Evolutionary conservation across 2,329 filamentous ascomycete genomes (phyloP), one percentile per base, ranked within the genome.

Genomic region (Fonsecaea pugnacius): DNA sequence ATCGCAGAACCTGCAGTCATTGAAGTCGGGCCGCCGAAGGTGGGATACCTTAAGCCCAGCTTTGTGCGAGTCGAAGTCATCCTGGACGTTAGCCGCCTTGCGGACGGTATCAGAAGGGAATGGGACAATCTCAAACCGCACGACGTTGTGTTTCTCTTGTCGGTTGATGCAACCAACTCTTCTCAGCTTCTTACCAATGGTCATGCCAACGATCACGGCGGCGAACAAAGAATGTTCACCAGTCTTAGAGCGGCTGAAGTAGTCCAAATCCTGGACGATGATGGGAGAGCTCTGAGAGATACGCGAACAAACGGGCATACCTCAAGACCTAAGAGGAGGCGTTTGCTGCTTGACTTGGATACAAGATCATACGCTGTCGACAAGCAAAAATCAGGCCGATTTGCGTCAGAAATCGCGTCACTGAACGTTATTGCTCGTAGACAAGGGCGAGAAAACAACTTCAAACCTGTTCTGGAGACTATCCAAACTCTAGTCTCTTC

Each of bases 371-470:
- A 94, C 78, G 87, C 90, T 70, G 81, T 84, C 58, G 95, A 99
- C 76, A 87, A 87, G 69, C 87, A 90, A 66, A 83, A 81, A 58
- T 80, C 84, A 40, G 80, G 85, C 9, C 81, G 84, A 64, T 90
- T 90, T 71, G 96, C 72, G 82, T 96, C 4, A 97, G 97, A 76
- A 88, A 91, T 52, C 8, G 43, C 57, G 9, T 84, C 83, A 36
- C 88, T 99, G 73, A 99, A 99, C 73, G 79, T 98, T 46, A 81
- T 99, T 60, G 84, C 96, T 58, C 89, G 95, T 63, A 86, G 95
- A 70, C 89, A 87, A 74, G 89, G 91, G 32, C 85, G 93, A 65
- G 95, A 99, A 77, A 99, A 99, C 79, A 99, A 99, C 77, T 99
- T 99, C 82, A 96, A 91, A 73, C 88, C 93, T 9, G 89, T 99